A percentile compares a stretch with the other conserved stretches of the same genome.
phyloP scores from a whole-genome alignment of 2,329 filamentous ascomycete genomes.

The Penicillium janthinellum region DNA sequence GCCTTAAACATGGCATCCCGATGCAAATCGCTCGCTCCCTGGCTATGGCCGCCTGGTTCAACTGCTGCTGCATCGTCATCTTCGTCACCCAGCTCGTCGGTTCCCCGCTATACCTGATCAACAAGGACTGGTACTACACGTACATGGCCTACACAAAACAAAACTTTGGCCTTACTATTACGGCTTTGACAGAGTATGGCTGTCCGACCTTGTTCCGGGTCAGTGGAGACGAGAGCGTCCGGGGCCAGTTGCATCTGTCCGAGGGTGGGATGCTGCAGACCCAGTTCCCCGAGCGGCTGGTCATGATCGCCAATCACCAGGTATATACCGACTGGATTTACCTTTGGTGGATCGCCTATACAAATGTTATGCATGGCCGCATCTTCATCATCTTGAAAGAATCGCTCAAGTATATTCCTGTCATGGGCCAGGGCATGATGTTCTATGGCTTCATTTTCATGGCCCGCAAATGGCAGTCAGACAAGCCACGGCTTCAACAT shows the following conservation, averaged over 20 bases:
- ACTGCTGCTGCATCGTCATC: slow-evolving; percentile 45
- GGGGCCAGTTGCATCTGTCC: slow-evolving; percentile 59
- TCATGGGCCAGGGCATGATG: slow-evolving; percentile 64
- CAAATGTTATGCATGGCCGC: slow-evolving; percentile 65
- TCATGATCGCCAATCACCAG: slow-evolving; percentile 67
- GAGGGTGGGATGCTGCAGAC: slow-evolving; percentile 61
- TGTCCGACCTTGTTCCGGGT: slow-evolving; percentile 64
- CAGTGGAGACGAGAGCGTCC: slow-evolving; percentile 62
- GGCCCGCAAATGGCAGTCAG: slow-evolving; percentile 63
- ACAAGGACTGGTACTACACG: slow-evolving; percentile 62
- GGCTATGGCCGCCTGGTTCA: slow-evolving; percentile 49
- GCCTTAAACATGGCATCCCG: slow-evolving; percentile 48
- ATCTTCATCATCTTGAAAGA: slow-evolving; percentile 70
- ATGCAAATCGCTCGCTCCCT: slow-evolving; percentile 50
- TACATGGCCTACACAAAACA: slow-evolving; percentile 69
- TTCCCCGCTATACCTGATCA: slow-evolving; percentile 62
- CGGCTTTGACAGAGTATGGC: slow-evolving; percentile 64
- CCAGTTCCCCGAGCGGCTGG: slow-evolving; percentile 61
- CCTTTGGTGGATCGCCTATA: slow-evolving; percentile 69
- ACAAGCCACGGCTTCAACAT: slow-evolving; percentile 61
- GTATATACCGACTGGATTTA: slow-evolving; percentile 72
- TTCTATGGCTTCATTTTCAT: slow-evolving; percentile 70
- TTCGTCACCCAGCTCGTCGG: slow-evolving; percentile 62
- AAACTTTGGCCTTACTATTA: slow-evolving; percentile 64
- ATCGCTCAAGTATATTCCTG: slow-evolving; percentile 63